These are phyloP conservation scores for Vaucheria bursata DNA, from an alignment of 352 stramenopile genomes.

Conservation along the genomic window DNA sequence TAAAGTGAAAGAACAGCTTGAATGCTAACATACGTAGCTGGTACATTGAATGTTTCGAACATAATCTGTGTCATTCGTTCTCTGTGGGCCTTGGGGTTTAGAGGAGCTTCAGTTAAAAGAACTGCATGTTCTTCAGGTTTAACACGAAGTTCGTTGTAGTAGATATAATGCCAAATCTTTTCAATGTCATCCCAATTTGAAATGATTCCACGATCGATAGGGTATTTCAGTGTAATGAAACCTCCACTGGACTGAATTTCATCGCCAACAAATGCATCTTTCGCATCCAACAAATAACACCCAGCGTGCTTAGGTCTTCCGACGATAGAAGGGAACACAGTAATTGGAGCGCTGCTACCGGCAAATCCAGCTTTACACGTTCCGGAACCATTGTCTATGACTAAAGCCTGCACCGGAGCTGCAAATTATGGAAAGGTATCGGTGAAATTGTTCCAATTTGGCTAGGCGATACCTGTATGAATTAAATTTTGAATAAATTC, in stretches of 20 bases:
- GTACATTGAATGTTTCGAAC: slow-evolving; percentile 87
- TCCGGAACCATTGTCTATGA: too few species aligned
- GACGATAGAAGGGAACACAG: slow-evolving; percentile 63
- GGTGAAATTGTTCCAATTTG: too few species aligned
- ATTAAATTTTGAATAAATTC: too few species aligned
- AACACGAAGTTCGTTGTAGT: slow-evolving; percentile 48
- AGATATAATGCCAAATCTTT: slow-evolving; percentile 70
- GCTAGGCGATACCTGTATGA: too few species aligned
- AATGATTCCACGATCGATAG: slow-evolving; percentile 65
- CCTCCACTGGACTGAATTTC: slow-evolving; percentile 78
- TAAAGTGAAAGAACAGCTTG: slow-evolving; percentile 70
- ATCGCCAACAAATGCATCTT: slow-evolving; percentile 52
- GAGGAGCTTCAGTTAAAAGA: slow-evolving; percentile 77
- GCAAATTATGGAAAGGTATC: too few species aligned
- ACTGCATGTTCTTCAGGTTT: slow-evolving; percentile 22
- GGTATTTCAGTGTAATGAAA: slow-evolving; percentile 72
- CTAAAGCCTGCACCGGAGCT: too few species aligned
- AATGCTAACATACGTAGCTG: slow-evolving; percentile 73
- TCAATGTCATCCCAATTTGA: slow-evolving; percentile 73
- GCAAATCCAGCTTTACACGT: slow-evolving; percentile 68
- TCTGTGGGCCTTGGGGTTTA: slow-evolving; percentile 80
- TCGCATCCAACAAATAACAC: slow-evolving; percentile 8
- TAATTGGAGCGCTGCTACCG: slow-evolving; percentile 65
- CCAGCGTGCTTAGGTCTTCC: slow-evolving; percentile 62
- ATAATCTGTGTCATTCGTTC: slow-evolving; percentile 76